phyloP scores from a whole-genome alignment of 345 rosid species.

The Syzygium aqueum region DNA sequence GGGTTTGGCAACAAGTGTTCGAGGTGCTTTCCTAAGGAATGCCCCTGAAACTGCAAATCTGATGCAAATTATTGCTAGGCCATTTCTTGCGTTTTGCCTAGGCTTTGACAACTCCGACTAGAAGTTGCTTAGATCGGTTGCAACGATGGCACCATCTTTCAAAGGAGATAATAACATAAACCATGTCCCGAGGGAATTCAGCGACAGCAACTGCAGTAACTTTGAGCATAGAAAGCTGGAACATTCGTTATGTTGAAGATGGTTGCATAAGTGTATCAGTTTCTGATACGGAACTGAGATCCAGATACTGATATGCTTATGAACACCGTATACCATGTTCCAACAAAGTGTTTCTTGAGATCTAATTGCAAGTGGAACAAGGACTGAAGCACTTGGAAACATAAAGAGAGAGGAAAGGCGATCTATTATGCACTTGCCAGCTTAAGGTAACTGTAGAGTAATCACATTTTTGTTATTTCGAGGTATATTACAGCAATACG shows the following conservation, averaged over 20 bases:
- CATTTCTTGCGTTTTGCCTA: background rate
- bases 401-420: background rate
- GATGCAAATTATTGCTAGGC: background rate
- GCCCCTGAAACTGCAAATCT: background rate
- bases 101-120: background rate
- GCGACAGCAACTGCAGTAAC: background rate
- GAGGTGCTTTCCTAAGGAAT: background rate
- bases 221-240: background rate
- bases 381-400: background rate
- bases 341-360: background rate
- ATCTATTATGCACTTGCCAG: background rate
- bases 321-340: background rate
- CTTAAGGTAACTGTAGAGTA: background rate
- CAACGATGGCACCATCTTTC: background rate
- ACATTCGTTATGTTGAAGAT: background rate
- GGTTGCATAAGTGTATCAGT: background rate
- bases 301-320: background rate
- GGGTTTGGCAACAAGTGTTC: background rate
- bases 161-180: background rate
- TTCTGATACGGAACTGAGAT: background rate
- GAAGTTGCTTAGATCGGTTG: background rate
- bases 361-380: background rate
- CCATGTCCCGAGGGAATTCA: background rate
- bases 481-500: background rate
- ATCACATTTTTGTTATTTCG: background rate